phyloP scores from a whole-genome alignment of 2,329 filamentous ascomycete species.

The Ophiostoma himal-ulmi region DNA sequence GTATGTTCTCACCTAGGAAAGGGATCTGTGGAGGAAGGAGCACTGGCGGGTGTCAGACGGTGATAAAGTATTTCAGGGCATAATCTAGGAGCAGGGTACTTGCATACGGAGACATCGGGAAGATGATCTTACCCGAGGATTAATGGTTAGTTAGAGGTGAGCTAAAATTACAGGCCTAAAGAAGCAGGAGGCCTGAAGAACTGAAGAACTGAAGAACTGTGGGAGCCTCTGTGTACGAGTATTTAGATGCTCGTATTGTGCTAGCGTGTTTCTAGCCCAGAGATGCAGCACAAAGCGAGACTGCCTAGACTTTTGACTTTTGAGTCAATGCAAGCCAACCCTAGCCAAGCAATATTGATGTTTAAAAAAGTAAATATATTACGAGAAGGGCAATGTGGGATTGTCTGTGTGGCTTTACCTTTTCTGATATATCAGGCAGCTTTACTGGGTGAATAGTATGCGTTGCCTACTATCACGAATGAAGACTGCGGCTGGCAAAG shows the following conservation, averaged over 20 bases:
- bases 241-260: background rate
- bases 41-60: background rate
- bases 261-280: background rate
- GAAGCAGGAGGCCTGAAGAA: background rate
- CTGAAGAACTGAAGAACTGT: background rate
- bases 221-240: background rate
- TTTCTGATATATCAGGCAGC: background rate
- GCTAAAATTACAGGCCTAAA: background rate
- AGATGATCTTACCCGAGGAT: background rate
- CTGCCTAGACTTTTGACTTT: background rate
- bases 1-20: background rate
- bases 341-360: constrained; percentile 6
- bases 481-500: background rate
- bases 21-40: background rate
- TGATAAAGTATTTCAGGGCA: no score
- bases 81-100: no score
- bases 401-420: background rate
- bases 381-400: background rate
- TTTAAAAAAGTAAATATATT: background rate
- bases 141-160: no score
- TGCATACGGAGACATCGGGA: background rate
- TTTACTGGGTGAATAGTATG: background rate
- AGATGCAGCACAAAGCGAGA: background rate
- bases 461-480: background rate
- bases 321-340: background rate